phyloP scores from a whole-genome alignment of 2,329 filamentous ascomycete species.

The Aplosporella prunicola region DNA sequence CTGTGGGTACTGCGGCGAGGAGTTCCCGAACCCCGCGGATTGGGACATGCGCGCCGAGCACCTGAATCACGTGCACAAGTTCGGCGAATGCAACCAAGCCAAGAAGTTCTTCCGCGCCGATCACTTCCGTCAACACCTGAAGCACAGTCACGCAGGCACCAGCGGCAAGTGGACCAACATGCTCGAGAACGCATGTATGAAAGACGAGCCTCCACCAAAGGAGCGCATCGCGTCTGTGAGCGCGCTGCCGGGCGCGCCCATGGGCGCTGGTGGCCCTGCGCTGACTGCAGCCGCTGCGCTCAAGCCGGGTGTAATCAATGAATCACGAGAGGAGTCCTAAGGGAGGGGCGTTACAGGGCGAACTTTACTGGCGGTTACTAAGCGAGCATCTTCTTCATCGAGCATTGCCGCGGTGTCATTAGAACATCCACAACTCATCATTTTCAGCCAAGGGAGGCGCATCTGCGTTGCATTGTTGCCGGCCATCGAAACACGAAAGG shows the following conservation, averaged over 20 bases:
- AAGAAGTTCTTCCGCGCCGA: slow-evolving; percentile 98
- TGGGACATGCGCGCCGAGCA: slow-evolving; percentile 84
- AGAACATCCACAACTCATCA: slow-evolving; percentile 10
- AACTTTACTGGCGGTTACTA: slow-evolving; percentile 9
- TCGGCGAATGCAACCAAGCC: slow-evolving; percentile 92
- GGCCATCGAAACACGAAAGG: too few relatives aligned
- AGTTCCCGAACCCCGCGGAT: slow-evolving; percentile 78
- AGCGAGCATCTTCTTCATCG: slow-evolving; percentile 11
- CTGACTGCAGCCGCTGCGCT: slow-evolving; percentile 12
- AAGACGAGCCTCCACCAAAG: slow-evolving; percentile 62
- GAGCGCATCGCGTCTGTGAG: slow-evolving; percentile 26
- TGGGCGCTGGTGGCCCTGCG: slow-evolving; percentile 17
- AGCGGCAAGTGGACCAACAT: slow-evolving; percentile 99
- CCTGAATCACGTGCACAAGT: slow-evolving; percentile 87
- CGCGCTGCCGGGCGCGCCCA: slow-evolving; percentile 21
- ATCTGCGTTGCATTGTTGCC: too few relatives aligned
- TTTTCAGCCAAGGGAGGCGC: slow-evolving; percentile 1
- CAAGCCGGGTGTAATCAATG: slow-evolving; percentile 29
- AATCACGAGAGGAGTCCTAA: slow-evolving; percentile 31
- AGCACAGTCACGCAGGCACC: slow-evolving; percentile 91
- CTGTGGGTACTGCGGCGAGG: slow-evolving; percentile 92
- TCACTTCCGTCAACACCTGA: slow-evolving; percentile 95
- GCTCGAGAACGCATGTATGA: slow-evolving; percentile 93
- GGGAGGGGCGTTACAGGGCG: slow-evolving; percentile 11
- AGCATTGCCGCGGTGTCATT: slow-evolving; percentile 10